Base-by-base conservation (phyloP, 75 land plant species). In the Cupressus sempervirens region DNA sequence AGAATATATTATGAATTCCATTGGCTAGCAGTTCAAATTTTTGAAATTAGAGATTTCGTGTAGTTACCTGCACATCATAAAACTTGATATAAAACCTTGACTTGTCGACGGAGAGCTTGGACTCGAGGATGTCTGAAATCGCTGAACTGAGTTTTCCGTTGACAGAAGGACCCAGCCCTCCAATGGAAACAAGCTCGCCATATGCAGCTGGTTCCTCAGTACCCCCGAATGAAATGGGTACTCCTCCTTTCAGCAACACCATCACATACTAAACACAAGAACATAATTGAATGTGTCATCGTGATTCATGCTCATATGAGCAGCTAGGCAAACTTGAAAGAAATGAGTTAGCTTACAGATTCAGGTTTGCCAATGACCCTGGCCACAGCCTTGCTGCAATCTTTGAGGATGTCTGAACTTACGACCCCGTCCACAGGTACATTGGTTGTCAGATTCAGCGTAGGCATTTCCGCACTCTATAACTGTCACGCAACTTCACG, bases 341-440 rank as follows among this genome's bases (percentile, higher is more conserved):
- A 50, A 18, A 70, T 35, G 80, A 43, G 46, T 40, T 62, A 34
- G 72, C 83, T 79, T 82, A 96, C 99, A 82, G 93, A 92, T 87
- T 97, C 99, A 1, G 98, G 96, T 86, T 97, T 97, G 87, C 98
- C 94, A 36, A 97, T 87, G 87, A 91, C 90, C 80, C 92, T 98
- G 76, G 98, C 88, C 67, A 97, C 93, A 20, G 91, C 83, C 85
- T 92, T 95, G 88, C 96, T 92, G 68, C 91, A 92, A 76, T 97
- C 99, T 82, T 92, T 95, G 90, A 97, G 98, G 76, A 97, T 93
- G 86, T 97, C 99, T 7, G 98, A 95, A 86, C 93, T 91, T 7
- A 87, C 87, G 18, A 96, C 95, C 3, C 93, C 88, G 54, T 97
- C 99, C 3, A 96, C 91, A 4, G 99, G 99, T 16, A 97, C 89